Conservation (phyloP, 2,329 filamentous ascomycete species). For the Penicillium sp. region DNA sequence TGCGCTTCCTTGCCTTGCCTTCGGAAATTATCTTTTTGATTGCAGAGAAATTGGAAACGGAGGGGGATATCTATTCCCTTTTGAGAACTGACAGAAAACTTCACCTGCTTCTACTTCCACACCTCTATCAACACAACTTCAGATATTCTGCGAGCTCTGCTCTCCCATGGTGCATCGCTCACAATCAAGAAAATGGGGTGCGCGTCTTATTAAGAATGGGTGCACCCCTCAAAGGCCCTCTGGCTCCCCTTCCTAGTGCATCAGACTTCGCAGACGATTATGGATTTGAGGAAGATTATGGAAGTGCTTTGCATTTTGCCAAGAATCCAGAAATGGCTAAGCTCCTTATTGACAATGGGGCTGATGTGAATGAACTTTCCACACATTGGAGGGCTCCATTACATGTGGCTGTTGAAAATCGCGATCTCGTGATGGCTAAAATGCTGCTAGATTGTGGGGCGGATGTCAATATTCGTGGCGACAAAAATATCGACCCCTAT, state of each 20-base stretch:
- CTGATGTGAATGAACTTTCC: not conserved
- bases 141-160: not conserved
- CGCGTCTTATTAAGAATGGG: not conserved
- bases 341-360: not conserved
- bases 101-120: not conserved
- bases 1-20: not conserved
- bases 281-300: not conserved
- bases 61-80: not conserved
- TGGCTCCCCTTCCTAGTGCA: not conserved
- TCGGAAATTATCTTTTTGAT: not conserved
- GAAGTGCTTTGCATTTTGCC: conserved; percentile 4
- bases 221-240: not conserved
- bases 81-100: not conserved
- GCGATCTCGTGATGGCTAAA: not conserved
- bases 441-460: not conserved
- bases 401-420: not conserved
- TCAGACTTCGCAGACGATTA: not conserved
- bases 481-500: not conserved
- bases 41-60: not conserved
- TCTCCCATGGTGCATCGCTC: no score
- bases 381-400: not conserved
- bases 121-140: not conserved
- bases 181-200: not conserved
- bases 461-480: not conserved
- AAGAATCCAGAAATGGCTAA: not conserved